phyloP scores from a whole-genome alignment of 805 yeast genomes.

The Suhomyces vadensis region DNA sequence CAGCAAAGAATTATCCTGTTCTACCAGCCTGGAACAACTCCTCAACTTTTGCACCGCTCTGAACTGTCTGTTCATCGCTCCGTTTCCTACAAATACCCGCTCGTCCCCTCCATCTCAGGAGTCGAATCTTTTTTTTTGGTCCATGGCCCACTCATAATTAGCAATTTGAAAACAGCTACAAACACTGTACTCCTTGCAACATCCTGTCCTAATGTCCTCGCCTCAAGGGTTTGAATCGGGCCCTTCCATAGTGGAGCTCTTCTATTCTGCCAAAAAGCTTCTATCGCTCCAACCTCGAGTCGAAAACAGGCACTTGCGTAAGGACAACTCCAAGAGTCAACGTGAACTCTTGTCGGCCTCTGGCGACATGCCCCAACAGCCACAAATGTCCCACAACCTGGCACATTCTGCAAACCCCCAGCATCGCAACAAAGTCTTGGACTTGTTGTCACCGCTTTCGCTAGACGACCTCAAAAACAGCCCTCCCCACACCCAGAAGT shows the following conservation, averaged over 20 bases:
- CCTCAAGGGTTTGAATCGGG: conserved; percentile 15
- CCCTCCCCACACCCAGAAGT: conserved; percentile 12
- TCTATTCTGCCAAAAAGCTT: conserved; percentile 42
- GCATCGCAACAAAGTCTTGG: conserved; percentile 28
- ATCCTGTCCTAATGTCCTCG: conserved; percentile 9
- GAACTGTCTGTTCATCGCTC: too few relatives aligned
- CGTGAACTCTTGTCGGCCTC: conserved; percentile 3
- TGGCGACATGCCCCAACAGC: not conserved
- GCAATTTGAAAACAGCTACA: not conserved
- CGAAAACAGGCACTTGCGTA: conserved; percentile 39
- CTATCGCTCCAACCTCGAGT: conserved; percentile 41
- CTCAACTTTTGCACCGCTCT: too few relatives aligned
- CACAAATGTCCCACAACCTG: not conserved
- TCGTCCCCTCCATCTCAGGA: conserved; percentile 1
- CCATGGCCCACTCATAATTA: too few relatives aligned
- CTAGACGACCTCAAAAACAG: conserved; percentile 36
- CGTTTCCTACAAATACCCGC: not conserved
- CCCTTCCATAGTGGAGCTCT: conserved; percentile 45
- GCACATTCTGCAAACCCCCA: conserved; percentile 3
- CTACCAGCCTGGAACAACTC: too few relatives aligned
- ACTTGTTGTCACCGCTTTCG: conserved; percentile 42
- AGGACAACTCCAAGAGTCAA: conserved; percentile 33
- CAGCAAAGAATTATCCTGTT: too few relatives aligned
- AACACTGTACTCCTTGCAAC: not conserved
- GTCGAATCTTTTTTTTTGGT: not conserved